Evolutionary conservation across 768 basidiomycete species (phyloP).

Genomic region (Tulasnella sp.): DNA sequence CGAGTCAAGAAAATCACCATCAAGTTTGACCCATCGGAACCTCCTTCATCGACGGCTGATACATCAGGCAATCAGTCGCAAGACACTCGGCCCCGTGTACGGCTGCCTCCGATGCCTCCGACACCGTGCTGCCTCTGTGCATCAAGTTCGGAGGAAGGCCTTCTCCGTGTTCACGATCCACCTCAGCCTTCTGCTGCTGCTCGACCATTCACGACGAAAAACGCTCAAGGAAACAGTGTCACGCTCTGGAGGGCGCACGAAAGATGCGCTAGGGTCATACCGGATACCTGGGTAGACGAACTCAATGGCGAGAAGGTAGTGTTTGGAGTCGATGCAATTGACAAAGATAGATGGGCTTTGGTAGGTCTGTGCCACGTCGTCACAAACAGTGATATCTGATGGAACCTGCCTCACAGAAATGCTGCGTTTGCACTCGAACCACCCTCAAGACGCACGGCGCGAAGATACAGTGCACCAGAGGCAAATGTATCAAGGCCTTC

Average conservation of each 20-base stretch:
- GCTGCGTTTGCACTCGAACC: slow-evolving; percentile 62
- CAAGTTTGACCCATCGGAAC: slow-evolving; percentile 17
- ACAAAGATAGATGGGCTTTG: slow-evolving; percentile 87
- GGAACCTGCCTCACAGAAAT: slow-evolving; percentile 57
- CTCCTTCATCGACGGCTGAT: not conserved
- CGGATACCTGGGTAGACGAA: slow-evolving; percentile 87
- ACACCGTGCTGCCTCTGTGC: slow-evolving; percentile 62
- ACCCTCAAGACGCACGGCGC: slow-evolving; percentile 28
- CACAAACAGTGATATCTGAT: not conserved
- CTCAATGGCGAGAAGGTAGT: slow-evolving; percentile 44
- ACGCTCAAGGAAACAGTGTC: slow-evolving; percentile 28
- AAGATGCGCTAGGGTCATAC: slow-evolving; percentile 69
- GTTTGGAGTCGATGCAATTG: slow-evolving; percentile 80
- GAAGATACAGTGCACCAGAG: slow-evolving; percentile 80
- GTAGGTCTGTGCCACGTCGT: slow-evolving; percentile 39
- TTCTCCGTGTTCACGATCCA: slow-evolving; percentile 57
- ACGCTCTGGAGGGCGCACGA: slow-evolving; percentile 66
- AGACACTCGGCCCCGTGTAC: slow-evolving; percentile 30
- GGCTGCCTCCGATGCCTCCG: slow-evolving; percentile 46
- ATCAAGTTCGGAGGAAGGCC: slow-evolving; percentile 43
- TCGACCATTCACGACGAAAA: slow-evolving; percentile 37
- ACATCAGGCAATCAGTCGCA: not conserved
- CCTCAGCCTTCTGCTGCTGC: slow-evolving; percentile 46
- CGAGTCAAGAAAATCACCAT: slow-evolving; percentile 18
- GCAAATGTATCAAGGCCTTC: slow-evolving; percentile 88